These are phyloP conservation scores for Dactylonectria estremocensis DNA, from an alignment of 2,329 filamentous ascomycete species.

Conservation along the genomic window DNA sequence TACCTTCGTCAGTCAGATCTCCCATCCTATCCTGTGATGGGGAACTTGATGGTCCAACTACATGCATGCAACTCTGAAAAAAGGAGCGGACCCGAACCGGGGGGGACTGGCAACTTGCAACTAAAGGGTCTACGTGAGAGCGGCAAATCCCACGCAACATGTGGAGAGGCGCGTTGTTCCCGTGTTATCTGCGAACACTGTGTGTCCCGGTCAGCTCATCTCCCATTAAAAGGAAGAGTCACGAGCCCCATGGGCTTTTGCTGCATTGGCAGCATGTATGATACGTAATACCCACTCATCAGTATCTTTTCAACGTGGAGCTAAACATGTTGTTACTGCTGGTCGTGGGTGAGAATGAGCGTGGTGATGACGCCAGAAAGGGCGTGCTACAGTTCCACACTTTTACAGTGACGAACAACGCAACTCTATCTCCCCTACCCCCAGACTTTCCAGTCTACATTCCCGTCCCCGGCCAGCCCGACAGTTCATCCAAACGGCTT, in stretches of 20 bases:
- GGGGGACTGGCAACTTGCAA: conserved; percentile 14
- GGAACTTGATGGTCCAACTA: conserved; percentile 18
- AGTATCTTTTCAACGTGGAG: neutral
- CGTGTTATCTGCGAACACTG: conserved; percentile 43
- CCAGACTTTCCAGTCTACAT: conserved; percentile 5
- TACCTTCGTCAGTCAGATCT: conserved; percentile 39
- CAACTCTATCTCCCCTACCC: conserved; percentile 23
- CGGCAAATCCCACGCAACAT: conserved; percentile 22
- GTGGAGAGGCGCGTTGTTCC: conserved; percentile 38
- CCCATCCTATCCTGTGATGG: conserved; percentile 34
- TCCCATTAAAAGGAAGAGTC: conserved; percentile 2
- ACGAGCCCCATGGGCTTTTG: neutral
- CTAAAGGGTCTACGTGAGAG: conserved; percentile 2
- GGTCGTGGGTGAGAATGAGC: neutral
- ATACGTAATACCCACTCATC: neutral
- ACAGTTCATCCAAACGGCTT: neutral
- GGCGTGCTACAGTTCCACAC: neutral
- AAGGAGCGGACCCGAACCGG: conserved; percentile 34
- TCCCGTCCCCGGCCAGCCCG: conserved; percentile 21
- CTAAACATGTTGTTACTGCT: neutral
- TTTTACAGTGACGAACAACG: neutral
- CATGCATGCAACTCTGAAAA: conserved; percentile 34
- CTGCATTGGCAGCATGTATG: neutral
- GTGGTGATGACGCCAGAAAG: neutral
- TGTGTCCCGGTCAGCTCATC: conserved; percentile 21